A percentile compares a stretch with the other conserved stretches of the same genome.
Evolutionary conservation across 257 asterid species (phyloP).

Genomic region (Nicotiana otophora): DNA sequence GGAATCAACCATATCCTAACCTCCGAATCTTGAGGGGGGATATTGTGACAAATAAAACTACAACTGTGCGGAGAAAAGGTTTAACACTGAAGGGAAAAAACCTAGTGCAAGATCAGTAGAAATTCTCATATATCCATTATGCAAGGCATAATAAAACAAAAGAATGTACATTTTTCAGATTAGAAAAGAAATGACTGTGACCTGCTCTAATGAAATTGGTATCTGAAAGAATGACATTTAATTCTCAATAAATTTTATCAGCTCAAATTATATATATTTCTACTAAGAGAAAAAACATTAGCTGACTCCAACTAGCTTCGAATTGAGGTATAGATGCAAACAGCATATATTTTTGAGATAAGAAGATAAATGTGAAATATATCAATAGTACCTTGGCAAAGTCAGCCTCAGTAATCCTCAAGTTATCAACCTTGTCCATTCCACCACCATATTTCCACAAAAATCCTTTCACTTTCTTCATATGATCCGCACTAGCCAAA

Average conservation of each 20-base stretch:
- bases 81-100: neutral
- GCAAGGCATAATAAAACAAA: neutral
- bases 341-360: neutral
- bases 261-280: neutral
- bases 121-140: neutral
- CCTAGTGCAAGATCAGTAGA: neutral
- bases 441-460: conserved; percentile 80
- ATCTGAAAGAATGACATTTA: neutral
- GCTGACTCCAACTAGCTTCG: neutral
- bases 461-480: conserved; percentile 70
- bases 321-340: neutral
- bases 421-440: conserved; percentile 47
- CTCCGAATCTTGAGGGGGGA: neutral
- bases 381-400: conserved; percentile 44
- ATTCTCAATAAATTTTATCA: neutral
- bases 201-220: neutral
- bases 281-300: neutral
- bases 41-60: neutral
- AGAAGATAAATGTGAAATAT: neutral
- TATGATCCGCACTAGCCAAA: conserved; percentile 73
- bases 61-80: neutral
- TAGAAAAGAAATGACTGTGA: neutral
- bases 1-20: neutral
- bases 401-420: conserved; percentile 53
- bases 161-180: neutral